Percentiles rank a stretch among this genome's conserved stretches.
Evolutionary conservation across 768 basidiomycete genomes (phyloP).

Genomic region (Boletus eberwhitei): DNA sequence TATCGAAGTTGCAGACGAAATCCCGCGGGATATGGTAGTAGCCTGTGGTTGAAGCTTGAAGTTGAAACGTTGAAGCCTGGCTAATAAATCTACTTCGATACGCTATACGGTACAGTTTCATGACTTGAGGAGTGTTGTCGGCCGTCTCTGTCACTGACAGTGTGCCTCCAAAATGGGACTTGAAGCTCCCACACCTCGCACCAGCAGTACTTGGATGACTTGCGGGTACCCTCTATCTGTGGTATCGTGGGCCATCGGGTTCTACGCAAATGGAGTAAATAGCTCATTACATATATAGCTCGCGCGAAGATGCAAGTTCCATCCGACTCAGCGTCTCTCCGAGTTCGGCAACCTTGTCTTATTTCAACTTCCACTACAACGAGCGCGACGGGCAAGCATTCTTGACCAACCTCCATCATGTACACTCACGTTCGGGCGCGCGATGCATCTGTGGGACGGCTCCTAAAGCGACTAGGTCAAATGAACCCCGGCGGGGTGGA

Average conservation of each 20-base stretch:
- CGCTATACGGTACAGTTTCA: neutral
- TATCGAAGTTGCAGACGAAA: neutral
- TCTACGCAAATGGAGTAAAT: too few species aligned
- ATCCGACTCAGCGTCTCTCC: neutral
- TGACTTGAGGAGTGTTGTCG: too few species aligned
- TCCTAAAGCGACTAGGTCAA: conserved; percentile 7
- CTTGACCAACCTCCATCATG: conserved; percentile 8
- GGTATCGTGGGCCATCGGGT: too few species aligned
- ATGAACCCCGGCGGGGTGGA: neutral
- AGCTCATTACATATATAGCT: neutral
- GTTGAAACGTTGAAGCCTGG: too few species aligned
- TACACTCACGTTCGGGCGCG: conserved; percentile 12
- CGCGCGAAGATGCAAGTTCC: conserved; percentile 12
- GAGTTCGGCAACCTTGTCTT: neutral
- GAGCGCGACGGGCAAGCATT: neutral
- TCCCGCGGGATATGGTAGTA: too few species aligned
- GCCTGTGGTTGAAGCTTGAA: too few species aligned
- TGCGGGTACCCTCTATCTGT: too few species aligned
- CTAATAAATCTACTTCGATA: too few species aligned
- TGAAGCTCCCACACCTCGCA: too few species aligned
- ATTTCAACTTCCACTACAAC: neutral
- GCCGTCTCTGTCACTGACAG: too few species aligned
- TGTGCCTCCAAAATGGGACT: too few species aligned
- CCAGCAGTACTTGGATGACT: too few species aligned
- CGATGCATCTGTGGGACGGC: conserved; percentile 9